Conservation (phyloP, 2,329 filamentous ascomycete species). For the Epichloe baconii region DNA sequence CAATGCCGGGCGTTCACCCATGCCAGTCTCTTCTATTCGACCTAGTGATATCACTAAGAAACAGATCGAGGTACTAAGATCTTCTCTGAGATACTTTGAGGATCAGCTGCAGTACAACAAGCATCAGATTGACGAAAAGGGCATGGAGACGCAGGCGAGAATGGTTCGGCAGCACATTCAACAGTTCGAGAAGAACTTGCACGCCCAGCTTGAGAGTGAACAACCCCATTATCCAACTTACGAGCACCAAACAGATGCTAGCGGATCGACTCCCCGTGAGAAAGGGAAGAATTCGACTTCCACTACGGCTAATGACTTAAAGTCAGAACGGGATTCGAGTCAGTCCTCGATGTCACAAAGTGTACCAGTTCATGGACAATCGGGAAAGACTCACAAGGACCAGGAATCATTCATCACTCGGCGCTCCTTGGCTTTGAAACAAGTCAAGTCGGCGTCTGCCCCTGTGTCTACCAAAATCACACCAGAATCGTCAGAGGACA, state of each 20-base stretch:
- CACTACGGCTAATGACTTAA: constrained; percentile 8
- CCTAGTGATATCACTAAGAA: constrained; percentile 48
- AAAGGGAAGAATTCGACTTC: constrained; percentile 6
- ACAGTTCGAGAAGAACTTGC: constrained; percentile 34
- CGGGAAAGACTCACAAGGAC: constrained; percentile 4
- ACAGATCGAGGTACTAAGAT: constrained; percentile 38
- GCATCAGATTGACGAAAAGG: constrained; percentile 47
- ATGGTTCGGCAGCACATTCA: constrained; percentile 32
- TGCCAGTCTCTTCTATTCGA: constrained; percentile 44
- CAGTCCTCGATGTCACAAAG: constrained; percentile 8
- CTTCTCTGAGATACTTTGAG: constrained; percentile 41
- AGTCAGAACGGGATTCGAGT: constrained; percentile 6
- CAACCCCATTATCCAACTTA: constrained; percentile 26
- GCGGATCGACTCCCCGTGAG: constrained; percentile 8
- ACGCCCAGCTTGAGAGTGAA: constrained; percentile 33
- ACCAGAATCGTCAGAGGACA: constrained; percentile 8
- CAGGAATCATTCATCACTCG: constrained; percentile 9
- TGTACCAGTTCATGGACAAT: constrained; percentile 5
- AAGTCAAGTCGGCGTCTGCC: constrained; percentile 15
- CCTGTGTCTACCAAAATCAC: constrained; percentile 10
- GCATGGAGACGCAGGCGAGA: constrained; percentile 30
- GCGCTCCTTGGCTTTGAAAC: constrained; percentile 14
- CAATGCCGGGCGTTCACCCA: constrained; percentile 13
- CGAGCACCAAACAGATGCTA: constrained; percentile 14
- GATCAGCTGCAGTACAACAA: constrained; percentile 48